A percentile compares a stretch with the other conserved stretches of the same genome.
phyloP scores from a whole-genome alignment of 2,329 filamentous ascomycete species.

The Tolypocladium nubicola region DNA sequence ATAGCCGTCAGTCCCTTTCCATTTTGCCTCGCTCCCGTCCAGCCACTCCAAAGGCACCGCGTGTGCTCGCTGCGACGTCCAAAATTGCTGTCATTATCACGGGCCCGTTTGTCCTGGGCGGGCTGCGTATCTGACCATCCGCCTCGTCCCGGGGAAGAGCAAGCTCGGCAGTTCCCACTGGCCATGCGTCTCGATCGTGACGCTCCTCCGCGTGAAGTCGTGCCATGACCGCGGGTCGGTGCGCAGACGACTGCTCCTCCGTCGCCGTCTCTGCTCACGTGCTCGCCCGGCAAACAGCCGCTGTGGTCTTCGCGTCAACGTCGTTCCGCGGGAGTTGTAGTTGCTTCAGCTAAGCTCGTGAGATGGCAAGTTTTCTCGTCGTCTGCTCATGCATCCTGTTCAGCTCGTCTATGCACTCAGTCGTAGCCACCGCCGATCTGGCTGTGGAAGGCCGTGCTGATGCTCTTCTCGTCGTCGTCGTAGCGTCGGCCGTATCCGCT shows the following conservation, averaged over 20 bases:
- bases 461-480: conserved; percentile 91
- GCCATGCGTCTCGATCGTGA: neutral
- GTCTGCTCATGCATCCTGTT: conserved; percentile 15
- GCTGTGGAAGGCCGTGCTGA: conserved; percentile 93
- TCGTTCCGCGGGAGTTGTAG: neutral
- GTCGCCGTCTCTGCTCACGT: neutral
- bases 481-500: conserved; percentile 62
- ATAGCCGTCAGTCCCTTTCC: neutral
- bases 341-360: neutral
- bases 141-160: neutral
- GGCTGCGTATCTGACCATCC: neutral
- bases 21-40: neutral
- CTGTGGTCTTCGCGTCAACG: neutral
- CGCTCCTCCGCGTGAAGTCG: neutral
- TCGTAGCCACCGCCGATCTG: conserved; percentile 64
- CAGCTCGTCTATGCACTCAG: conserved; percentile 24
- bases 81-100: neutral
- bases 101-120: neutral
- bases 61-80: neutral
- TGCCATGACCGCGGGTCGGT: neutral
- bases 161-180: neutral
- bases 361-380: conserved; percentile 14
- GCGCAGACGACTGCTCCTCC: neutral
- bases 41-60: neutral
- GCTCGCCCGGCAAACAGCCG: neutral